Base-by-base conservation (phyloP, 2,329 filamentous ascomycete genomes). In the Diaporthe ilicicola region DNA sequence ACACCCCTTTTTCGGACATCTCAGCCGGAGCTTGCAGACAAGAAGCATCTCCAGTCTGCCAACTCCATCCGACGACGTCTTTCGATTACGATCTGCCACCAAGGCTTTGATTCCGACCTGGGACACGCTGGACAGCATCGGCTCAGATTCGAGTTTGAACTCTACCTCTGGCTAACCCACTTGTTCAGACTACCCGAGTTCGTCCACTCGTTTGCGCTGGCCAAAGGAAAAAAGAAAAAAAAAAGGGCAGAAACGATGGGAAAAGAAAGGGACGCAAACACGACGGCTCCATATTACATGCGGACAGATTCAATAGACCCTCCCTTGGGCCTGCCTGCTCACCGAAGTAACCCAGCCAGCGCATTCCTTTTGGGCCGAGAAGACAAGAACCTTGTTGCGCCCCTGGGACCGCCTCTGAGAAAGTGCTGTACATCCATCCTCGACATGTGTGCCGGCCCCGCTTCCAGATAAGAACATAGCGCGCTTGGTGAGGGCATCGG, bases 1-100 rank as follows among this genome's bases (percentile, higher is more conserved):
- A 62, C 42, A 62, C 46, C 56, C 56, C 56, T 48, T 62, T 62
- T 62, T 48, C 56, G 56, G 56, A 17, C 56, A 62, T 62, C 10
- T 62, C 56, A 7, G 39, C 56, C 56, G 56, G 56, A 46, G 39
- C 56, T 62, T 62, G 42, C 42, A 32, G 27, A 48, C 56, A 24
- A 62, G 27, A 48, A 34, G 59, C 59, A 48, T 32, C 27, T 27
- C 15, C 39, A 34, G 56, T 27, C 19, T 62, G 56, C 56, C 42
- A 48, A 15, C 29, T 24, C 27, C 17, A 13, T 34, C 59, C 37
- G 29, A 34, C 17, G 59, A 29, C 22, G n/a, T 27, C 42, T 48
- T 48, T 10, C 59, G 27, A 48, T 48, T 48, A 24, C 59, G 27
- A 48, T 48, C 46, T 34, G 59, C 46, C 59, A 2, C 22, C 42